Conservation (phyloP, 2,329 filamentous ascomycete species). For the Aspergillus oerlinghausenensis region DNA sequence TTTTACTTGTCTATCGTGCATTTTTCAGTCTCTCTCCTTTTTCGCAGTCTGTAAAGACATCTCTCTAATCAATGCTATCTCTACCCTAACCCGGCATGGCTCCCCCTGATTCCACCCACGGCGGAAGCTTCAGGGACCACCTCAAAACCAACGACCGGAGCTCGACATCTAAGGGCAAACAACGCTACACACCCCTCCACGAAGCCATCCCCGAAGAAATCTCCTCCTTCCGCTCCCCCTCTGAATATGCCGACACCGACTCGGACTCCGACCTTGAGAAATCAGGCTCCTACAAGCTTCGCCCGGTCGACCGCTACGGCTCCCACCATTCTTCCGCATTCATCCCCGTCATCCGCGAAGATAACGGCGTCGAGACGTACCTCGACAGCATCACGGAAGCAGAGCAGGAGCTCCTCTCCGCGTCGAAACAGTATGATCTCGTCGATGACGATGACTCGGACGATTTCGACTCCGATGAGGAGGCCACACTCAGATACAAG, state of each 20-base stretch:
- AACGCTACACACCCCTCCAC: constrained; percentile 14
- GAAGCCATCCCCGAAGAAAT: constrained; percentile 17
- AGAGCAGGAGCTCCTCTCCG: constrained; percentile 19
- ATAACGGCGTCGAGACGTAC: constrained; percentile 19
- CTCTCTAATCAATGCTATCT: neutral
- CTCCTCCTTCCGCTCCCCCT: neutral
- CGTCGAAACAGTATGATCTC: constrained; percentile 16
- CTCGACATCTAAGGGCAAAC: neutral
- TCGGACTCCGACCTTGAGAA: constrained; percentile 7
- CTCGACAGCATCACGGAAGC: constrained; percentile 20
- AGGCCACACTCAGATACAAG: neutral
- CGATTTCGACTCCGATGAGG: constrained; percentile 12
- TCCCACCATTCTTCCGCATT: constrained; percentile 7
- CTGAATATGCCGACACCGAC: neutral
- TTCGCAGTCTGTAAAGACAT: neutral
- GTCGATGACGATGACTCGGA: constrained; percentile 5
- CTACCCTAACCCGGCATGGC: neutral
- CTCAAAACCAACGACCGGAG: neutral
- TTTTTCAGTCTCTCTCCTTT: neutral
- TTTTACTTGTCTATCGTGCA: neutral
- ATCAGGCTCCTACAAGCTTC: constrained; percentile 12
- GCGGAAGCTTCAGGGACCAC: constrained; percentile 3
- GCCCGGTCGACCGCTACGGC: constrained; percentile 8
- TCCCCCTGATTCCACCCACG: constrained; percentile 1
- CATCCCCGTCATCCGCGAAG: constrained; percentile 13